Base-by-base conservation (phyloP, 208 protist species). In the Phytomonas francai region DNA sequence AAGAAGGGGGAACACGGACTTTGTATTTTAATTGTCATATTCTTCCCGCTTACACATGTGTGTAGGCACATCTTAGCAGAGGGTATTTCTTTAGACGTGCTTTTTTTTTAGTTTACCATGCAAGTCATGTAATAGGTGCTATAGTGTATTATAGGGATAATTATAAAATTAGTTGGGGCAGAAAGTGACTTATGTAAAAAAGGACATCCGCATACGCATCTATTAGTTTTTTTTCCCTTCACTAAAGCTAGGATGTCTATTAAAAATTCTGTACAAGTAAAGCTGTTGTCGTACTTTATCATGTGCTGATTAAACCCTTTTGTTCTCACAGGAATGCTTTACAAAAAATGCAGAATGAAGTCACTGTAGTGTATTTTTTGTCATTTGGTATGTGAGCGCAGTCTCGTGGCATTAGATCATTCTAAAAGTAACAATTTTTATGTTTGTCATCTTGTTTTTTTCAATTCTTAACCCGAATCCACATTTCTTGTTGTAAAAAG, bases 161-260 rank as follows among this genome's bases (percentile, higher is more conserved):
- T 5, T 67, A 61, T 19, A 45, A 68, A 27, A 62, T 34, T 36
- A 29, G 59, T 49, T 11, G 34, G 22, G 32, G 19, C 19, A 14
- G 9, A 68, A 29, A 62, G 25, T 31, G 33, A 59, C 51, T 61
- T 39, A 54, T 54, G 33, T 68, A 63, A 63, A 68, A 68, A 68
- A 51, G 63, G 0, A 27, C 34, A 39, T 14, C n/a, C 45, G n/a
- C n/a, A 68, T 33, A 63, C 63, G 34, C 65, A 67, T 33, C 32
- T 59, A 75, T 49, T 54, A 9, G 45, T 54, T 54, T 54, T 54
- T 54, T 25, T 54, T 25, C 45, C 19, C 25, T 36, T 8, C 25
- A 25, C 45, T 19, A 6, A 0, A 25, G 7, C 3, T 25, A 25
- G 19, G 45, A 25, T 25, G 7, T 6, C 25, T 54, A 25, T 25